Percentiles rank a stretch among this genome's conserved stretches.
Evolutionary conservation across 768 basidiomycete genomes (phyloP).

Genomic region (Hypholoma fasciculare): DNA sequence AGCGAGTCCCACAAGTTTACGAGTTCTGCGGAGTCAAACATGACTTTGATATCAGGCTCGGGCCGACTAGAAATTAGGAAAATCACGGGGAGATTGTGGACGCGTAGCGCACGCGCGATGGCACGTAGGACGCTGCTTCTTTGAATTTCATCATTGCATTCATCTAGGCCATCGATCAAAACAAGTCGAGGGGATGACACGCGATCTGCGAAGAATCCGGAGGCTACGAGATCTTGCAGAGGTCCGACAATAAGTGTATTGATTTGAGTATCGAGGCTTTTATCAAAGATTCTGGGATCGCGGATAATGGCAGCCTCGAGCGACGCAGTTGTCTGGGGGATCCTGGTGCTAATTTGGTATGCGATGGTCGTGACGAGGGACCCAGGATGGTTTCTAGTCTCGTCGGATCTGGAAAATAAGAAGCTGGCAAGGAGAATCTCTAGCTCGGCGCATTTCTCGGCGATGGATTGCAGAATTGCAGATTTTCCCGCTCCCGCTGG

Average conservation of each 20-base stretch:
- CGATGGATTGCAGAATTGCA: neutral
- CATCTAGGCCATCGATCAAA: conserved; percentile 3
- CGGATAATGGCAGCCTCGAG: neutral
- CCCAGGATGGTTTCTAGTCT: neutral
- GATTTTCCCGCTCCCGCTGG: conserved; percentile 1
- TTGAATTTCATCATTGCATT: neutral
- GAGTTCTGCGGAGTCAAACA: neutral
- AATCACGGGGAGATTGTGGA: neutral
- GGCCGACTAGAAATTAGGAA: conserved; percentile 2
- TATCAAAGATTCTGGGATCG: neutral
- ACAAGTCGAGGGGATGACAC: neutral
- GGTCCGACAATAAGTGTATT: neutral
- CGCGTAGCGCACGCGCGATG: neutral
- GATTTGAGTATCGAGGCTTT: neutral
- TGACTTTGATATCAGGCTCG: neutral
- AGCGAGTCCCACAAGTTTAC: neutral
- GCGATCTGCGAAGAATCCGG: neutral
- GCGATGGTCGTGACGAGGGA: neutral
- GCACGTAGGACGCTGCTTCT: neutral
- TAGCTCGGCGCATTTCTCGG: neutral
- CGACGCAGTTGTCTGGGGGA: neutral
- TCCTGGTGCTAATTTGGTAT: neutral
- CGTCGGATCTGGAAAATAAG: neutral
- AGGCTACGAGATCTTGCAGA: neutral
- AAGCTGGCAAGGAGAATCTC: neutral